Conservation (phyloP, 441 rosid genomes). For the Raphanus hybrid region DNA sequence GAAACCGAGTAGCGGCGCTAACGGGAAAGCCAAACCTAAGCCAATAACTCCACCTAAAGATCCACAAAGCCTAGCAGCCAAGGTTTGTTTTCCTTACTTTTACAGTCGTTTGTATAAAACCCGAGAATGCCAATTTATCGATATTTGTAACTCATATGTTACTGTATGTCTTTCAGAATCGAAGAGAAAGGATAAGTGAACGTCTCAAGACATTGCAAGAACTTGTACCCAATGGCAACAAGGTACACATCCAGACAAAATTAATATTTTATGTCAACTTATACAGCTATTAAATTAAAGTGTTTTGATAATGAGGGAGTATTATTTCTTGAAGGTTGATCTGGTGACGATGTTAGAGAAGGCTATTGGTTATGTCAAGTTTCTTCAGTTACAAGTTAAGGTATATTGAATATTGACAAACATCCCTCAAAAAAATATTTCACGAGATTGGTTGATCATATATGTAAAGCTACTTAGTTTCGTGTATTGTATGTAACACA, state of each 20-base stretch:
- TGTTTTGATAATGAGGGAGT: background rate
- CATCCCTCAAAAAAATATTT: background rate
- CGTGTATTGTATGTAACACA: slow-evolving; percentile 5
- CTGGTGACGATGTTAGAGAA: slow-evolving; percentile 94
- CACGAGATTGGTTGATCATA: background rate
- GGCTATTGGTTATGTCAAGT: slow-evolving; percentile 87
- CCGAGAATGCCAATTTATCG: background rate
- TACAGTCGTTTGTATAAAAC: slow-evolving; percentile 9
- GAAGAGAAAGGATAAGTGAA: slow-evolving; percentile 89
- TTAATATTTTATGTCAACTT: background rate
- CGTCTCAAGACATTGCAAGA: slow-evolving; percentile 83
- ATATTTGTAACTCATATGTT: background rate
- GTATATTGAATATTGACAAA: slow-evolving; percentile 40
- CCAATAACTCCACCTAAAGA: slow-evolving; percentile 61
- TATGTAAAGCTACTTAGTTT: background rate
- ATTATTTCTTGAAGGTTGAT: slow-evolving; percentile 61
- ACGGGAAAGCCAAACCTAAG: slow-evolving; percentile 53
- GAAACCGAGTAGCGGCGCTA: slow-evolving; percentile 54
- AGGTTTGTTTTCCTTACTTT: slow-evolving; percentile 49
- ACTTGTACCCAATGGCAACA: slow-evolving; percentile 85
- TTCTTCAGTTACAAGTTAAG: slow-evolving; percentile 95
- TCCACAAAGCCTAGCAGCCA: slow-evolving; percentile 92
- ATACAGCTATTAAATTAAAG: background rate
- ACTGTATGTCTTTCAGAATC: slow-evolving; percentile 53
- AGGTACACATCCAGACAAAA: slow-evolving; percentile 51